phyloP scores from a whole-genome alignment of 2,329 filamentous ascomycete species.

The Colletotrichum ledebouriae region DNA sequence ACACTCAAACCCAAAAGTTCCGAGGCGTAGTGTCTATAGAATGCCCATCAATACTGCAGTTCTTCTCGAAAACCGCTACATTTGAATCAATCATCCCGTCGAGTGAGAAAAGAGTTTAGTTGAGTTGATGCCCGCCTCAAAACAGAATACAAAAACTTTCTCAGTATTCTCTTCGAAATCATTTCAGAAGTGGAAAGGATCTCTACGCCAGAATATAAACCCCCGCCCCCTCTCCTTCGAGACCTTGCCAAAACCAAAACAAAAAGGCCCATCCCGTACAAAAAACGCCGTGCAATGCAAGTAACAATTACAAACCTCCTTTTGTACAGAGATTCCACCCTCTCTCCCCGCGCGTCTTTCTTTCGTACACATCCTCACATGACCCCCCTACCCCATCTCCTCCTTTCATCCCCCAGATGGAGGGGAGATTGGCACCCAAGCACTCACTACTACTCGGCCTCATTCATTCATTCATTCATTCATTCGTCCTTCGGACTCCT shows the following conservation, averaged over 20 bases:
- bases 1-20: neutral
- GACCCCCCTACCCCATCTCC: neutral
- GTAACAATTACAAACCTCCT: neutral
- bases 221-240: neutral
- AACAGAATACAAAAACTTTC: neutral
- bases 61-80: neutral
- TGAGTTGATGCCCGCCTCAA: too few species aligned
- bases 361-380: neutral
- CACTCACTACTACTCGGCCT: too few species aligned
- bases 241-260: neutral
- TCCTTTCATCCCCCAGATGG: neutral
- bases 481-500: slow-evolving; percentile 77
- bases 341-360: neutral
- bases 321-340: neutral
- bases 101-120: too few species aligned
- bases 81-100: too few species aligned
- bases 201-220: neutral
- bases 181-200: slow-evolving; percentile 5
- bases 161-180: neutral
- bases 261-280: slow-evolving; percentile 14
- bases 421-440: too few species aligned
- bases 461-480: too few species aligned
- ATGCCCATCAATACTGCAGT: too few species aligned
- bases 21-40: neutral
- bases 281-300: slow-evolving; percentile 44